Conservation (phyloP, 495 filamentous ascomycete species). For the Penicillium arizonense region DNA sequence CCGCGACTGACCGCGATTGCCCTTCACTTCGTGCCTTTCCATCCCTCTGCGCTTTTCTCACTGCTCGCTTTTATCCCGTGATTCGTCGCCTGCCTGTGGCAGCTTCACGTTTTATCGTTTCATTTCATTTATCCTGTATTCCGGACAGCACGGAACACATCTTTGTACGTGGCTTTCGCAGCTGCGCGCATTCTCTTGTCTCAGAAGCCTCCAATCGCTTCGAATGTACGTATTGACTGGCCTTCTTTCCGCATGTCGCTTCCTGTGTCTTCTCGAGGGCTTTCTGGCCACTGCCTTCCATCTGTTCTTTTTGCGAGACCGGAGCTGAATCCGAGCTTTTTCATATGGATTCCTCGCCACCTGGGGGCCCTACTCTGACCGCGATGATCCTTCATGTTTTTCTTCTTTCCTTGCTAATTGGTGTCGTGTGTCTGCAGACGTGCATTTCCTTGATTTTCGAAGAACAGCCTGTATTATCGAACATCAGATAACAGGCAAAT, state of each 20-base stretch:
- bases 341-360: no score
- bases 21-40: not conserved
- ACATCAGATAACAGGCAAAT: slow-evolving; percentile 32
- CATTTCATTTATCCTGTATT: not conserved
- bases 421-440: slow-evolving; percentile 40
- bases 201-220: slow-evolving; percentile 27
- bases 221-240: slow-evolving; percentile 48
- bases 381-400: slow-evolving; percentile 13
- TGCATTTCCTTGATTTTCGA: slow-evolving; percentile 40
- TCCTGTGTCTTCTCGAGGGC: slow-evolving; percentile 8
- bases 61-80: not conserved
- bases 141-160: no score
- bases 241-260: slow-evolving; percentile 21
- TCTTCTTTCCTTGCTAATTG: slow-evolving; percentile 42
- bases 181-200: slow-evolving; percentile 24
- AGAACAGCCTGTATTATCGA: slow-evolving; percentile 36
- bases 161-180: slow-evolving; percentile 21
- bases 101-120: not conserved
- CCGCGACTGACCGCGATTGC: not conserved
- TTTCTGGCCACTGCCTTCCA: slow-evolving; percentile 6
- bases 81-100: slow-evolving; percentile 19
- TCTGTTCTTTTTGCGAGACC: slow-evolving; percentile 3
- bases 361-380: slow-evolving; percentile 3
- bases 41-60: slow-evolving; percentile 5
- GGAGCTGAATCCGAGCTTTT: not conserved